phyloP scores from a whole-genome alignment of 441 rosid genomes.

The Populus hybrid region DNA sequence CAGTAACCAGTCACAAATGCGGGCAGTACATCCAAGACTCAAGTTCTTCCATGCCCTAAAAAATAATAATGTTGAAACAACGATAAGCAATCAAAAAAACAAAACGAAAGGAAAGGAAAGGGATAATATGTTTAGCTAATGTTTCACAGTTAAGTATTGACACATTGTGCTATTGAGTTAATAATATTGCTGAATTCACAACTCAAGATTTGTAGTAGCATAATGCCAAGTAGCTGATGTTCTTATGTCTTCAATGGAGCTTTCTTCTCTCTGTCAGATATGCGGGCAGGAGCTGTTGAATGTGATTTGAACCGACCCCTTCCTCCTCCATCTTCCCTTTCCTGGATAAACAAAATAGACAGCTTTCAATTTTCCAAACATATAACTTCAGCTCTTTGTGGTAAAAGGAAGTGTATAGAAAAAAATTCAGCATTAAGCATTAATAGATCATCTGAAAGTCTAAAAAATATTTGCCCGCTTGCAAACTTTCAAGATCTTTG shows the following conservation, averaged over 20 bases:
- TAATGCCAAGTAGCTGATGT: background rate
- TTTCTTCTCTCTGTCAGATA: conserved; percentile 95
- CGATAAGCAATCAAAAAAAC: background rate
- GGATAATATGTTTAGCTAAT: background rate
- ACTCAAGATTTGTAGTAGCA: background rate
- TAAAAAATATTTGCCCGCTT: background rate
- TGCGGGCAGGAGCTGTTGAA: conserved; percentile 82
- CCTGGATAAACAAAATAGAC: conserved; percentile 37
- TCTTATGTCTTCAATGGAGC: conserved; percentile 83
- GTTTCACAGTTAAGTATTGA: background rate
- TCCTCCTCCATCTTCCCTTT: conserved; percentile 65
- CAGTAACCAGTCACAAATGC: background rate
- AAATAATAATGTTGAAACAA: background rate
- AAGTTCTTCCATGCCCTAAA: background rate
- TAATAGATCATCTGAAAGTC: background rate
- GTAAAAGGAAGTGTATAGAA: background rate
- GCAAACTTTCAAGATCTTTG: background rate
- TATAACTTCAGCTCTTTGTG: background rate
- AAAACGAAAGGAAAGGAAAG: background rate
- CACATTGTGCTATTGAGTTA: background rate
- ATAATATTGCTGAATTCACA: background rate
- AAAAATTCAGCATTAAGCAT: background rate
- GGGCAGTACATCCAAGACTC: background rate
- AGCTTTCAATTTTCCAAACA: conserved; percentile 1
- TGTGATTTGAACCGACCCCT: conserved; percentile 97